Conservation (phyloP, 192 early-diverging fungal genomes). For the Powellomyces hirtus region DNA sequence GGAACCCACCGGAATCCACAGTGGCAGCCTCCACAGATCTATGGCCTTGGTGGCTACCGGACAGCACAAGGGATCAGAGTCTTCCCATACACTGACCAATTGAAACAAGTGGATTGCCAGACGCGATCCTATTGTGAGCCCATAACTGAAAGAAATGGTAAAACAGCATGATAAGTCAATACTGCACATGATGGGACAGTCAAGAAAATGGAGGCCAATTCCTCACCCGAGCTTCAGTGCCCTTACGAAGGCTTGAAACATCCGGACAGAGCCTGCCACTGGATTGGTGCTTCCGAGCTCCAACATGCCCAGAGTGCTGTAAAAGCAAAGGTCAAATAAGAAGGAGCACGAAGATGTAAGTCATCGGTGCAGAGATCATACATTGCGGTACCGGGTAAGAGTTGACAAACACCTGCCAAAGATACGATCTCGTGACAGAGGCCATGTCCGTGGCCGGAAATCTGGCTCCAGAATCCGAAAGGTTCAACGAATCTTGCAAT, state of each 20-base stretch:
- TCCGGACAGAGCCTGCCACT: slow-evolving; percentile 27
- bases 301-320: slow-evolving; percentile 30
- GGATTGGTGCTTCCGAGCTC: slow-evolving; percentile 25
- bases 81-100: slow-evolving; percentile 8
- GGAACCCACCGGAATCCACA: slow-evolving; percentile 30
- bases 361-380: background rate
- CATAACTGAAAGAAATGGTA: slow-evolving; percentile 11
- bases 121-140: slow-evolving; percentile 17
- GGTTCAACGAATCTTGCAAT: slow-evolving; percentile 9
- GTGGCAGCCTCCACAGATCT: slow-evolving; percentile 23
- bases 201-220: no score
- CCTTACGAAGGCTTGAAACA: slow-evolving; percentile 29
- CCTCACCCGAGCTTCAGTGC: slow-evolving; percentile 29
- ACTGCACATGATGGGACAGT: background rate
- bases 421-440: slow-evolving; percentile 24
- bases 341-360: background rate
- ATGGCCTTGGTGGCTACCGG: background rate
- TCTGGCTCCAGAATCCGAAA: slow-evolving; percentile 2
- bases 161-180: background rate
- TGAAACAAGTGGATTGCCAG: slow-evolving; percentile 17
- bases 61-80: background rate
- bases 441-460: slow-evolving; percentile 1
- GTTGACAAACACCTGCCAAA: slow-evolving; percentile 12
- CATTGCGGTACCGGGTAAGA: slow-evolving; percentile 28
- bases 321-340: background rate